Conservation (phyloP, 73 alveolate species). For the Paramecium caudatum region DNA sequence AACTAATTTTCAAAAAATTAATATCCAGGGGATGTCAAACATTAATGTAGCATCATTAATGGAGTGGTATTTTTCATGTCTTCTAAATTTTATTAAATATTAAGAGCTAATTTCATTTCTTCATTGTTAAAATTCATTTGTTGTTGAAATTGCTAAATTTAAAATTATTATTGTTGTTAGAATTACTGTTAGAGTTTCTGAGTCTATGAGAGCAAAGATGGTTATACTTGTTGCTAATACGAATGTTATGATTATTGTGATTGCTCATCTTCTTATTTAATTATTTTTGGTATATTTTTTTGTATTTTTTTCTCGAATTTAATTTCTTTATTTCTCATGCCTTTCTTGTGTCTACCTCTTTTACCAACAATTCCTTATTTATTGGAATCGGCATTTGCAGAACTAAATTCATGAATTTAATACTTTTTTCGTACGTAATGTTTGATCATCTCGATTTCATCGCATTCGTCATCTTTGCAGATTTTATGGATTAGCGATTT, state of each 20-base stretch:
- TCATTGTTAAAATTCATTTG: slow-evolving; percentile 2
- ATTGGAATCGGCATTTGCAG: neutral
- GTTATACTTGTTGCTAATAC: no score
- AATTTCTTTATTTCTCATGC: neutral
- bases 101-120: slow-evolving; percentile 20
- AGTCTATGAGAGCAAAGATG: no score
- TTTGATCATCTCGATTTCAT: slow-evolving; percentile 65
- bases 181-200: neutral
- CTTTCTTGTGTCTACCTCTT: slow-evolving; percentile 60
- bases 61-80: slow-evolving; percentile 35
- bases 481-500: slow-evolving; percentile 66
- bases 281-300: slow-evolving; percentile 4
- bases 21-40: slow-evolving; percentile 47
- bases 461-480: slow-evolving; percentile 70
- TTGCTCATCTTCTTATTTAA: slow-evolving; percentile 30
- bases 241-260: neutral
- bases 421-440: slow-evolving; percentile 38
- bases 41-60: neutral
- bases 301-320: neutral
- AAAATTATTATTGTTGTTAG: neutral
- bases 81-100: neutral
- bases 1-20: slow-evolving; percentile 2
- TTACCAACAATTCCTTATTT: slow-evolving; percentile 47
- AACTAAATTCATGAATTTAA: neutral
- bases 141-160: slow-evolving; percentile 14